phyloP scores from a whole-genome alignment of 2,329 filamentous ascomycete genomes.

The Pseudogymnoascus verrucosus region DNA sequence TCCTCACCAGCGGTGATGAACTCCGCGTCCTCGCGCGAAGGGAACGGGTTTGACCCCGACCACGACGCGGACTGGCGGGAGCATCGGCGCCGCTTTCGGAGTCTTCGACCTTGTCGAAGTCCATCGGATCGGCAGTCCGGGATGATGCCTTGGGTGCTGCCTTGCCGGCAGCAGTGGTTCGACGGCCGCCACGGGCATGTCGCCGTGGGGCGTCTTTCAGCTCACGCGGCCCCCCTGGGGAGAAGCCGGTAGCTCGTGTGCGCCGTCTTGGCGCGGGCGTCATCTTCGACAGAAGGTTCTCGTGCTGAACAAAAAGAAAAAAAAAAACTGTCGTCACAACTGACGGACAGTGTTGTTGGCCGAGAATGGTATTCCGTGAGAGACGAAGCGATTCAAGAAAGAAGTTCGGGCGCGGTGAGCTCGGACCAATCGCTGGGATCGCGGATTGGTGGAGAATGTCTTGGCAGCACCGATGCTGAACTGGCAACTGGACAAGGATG shows the following conservation, averaged over 20 bases:
- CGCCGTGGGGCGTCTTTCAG: constrained; percentile 1
- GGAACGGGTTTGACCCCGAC: neutral
- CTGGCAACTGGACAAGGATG: neutral
- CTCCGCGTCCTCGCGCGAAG: constrained; percentile 1
- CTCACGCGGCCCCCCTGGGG: constrained; percentile 9
- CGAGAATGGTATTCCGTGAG: neutral
- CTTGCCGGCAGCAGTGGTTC: neutral
- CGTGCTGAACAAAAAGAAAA: neutral
- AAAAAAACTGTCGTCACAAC: neutral
- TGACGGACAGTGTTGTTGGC: neutral
- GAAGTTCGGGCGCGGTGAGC: neutral
- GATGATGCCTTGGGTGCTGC: neutral
- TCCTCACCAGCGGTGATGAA: neutral
- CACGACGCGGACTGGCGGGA: neutral
- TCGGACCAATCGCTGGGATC: neutral
- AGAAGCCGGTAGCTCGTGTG: constrained; percentile 8
- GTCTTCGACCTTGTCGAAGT: neutral
- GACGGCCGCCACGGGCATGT: neutral
- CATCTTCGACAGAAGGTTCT: neutral
- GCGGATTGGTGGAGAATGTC: constrained; percentile 7
- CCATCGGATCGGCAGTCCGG: neutral
- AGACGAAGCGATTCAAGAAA: neutral
- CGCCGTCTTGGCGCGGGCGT: neutral
- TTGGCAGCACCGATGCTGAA: neutral
- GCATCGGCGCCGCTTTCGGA: neutral